Percentiles rank a stretch among this genome's conserved stretches.
phyloP scores from a whole-genome alignment of 2,329 filamentous ascomycete species.

The Hirsutella minnesotensis region DNA sequence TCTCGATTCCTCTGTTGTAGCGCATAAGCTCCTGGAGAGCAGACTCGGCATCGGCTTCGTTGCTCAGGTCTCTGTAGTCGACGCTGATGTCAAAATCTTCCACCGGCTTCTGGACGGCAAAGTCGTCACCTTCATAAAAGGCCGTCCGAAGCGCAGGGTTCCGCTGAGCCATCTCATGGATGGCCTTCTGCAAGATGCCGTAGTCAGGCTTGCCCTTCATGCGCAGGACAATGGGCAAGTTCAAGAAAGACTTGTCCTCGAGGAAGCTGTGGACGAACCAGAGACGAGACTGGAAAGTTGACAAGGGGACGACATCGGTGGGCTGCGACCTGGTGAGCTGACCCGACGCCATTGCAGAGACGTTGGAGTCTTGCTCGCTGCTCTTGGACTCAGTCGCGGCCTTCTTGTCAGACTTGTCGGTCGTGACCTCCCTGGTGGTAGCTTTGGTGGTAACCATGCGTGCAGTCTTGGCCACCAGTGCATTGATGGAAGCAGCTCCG shows the following conservation, averaged over 20 bases:
- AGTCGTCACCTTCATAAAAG: conserved; percentile 13
- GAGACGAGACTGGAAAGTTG: conserved; percentile 14
- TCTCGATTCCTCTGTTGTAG: conserved; percentile 11
- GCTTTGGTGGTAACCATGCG: conserved; percentile 9
- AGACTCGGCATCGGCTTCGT: conserved; percentile 5
- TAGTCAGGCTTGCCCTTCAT: conserved; percentile 12
- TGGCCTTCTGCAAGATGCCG: conserved; percentile 7
- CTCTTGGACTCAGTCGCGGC: conserved; percentile 2
- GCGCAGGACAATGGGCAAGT: conserved; percentile 11
- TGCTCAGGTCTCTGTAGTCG: conserved; percentile 9
- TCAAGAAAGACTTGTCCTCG: conserved; percentile 13
- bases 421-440: conserved; percentile 6
- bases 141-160: conserved; percentile 12
- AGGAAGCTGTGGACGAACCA: conserved; percentile 15
- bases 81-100: conserved; percentile 11
- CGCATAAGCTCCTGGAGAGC: conserved; percentile 7
- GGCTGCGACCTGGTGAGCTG: conserved; percentile 8
- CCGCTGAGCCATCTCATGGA: conserved; percentile 10
- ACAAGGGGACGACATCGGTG: conserved; percentile 9
- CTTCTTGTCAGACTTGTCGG: conserved; percentile 9
- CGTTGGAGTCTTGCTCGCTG: conserved; percentile 3
- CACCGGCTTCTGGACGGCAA: conserved; percentile 10
- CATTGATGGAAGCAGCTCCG: conserved; percentile 9
- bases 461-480: conserved; percentile 10
- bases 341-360: conserved; percentile 11